Evolutionary conservation across 768 basidiomycete genomes (phyloP), one percentile per base, ranked within the genome.

Genomic region (Termitomyces sp.): DNA sequence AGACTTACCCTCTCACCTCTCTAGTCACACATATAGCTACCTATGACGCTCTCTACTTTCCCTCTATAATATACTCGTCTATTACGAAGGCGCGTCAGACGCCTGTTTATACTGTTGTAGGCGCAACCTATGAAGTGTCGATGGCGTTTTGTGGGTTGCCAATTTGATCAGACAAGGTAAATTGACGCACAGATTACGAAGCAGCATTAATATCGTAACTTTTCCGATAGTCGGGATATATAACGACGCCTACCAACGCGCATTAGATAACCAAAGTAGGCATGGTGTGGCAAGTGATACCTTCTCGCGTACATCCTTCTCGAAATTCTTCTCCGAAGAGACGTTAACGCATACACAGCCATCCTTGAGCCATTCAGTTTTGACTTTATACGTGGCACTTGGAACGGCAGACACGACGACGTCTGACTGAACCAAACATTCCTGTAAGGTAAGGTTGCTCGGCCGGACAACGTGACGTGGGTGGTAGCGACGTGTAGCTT

Each of bases 141-240:
- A 32, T 32, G 30, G 9, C 26, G 24, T 54, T 15, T n/a, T 32
- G 47, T 54, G 53, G 21, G 44, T 45, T 10, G 24, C 30, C 14
- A 30, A 42, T 6, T 8, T 56, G 26, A 45, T 19, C 45, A 32
- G 8, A 10, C 9, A 32, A 52, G 49, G 47, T 49, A 45, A 43
- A n/a, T 49, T 43, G 35, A 75, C 92, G 66, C 67, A 94, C 89
- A 99, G 66, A 68, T 99, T 99, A 45, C 96, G 83, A 64, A 97
- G 80, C n/a, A 99, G 79, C 92, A 99, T 96, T 66, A 95, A 75
- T 61, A 98, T 97, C 1, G 97, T 99, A 55, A 97, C 90, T 73
- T 96, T 97, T 19, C 97, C 97, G n/a, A 99, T 93, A 5, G 92
- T 87, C 9, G 96, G 94, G 59, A 98, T 79, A 69, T 98, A 98